These are phyloP conservation scores for Taiozyma sp. DNA, from an alignment of 1,139 yeast species.

Conservation along the genomic window DNA sequence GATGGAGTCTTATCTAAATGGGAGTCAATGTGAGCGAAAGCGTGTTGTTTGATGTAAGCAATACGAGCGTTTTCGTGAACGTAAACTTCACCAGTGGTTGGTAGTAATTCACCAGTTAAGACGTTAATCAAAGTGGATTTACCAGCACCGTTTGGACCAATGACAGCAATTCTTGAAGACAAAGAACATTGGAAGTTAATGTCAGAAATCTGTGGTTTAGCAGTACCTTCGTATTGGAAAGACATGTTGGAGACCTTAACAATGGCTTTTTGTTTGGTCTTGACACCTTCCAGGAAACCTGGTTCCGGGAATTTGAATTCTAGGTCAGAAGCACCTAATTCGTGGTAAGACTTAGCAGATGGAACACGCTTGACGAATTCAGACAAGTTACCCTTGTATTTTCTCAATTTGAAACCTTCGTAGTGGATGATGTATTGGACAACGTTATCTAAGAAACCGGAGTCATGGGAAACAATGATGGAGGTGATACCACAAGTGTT, in stretches of 20 bases:
- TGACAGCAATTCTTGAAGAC: conserved; percentile 99
- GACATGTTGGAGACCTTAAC: conserved; percentile 95
- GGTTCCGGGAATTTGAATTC: conserved; percentile 99
- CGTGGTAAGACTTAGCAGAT: conserved; percentile 97
- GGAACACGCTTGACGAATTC: conserved; percentile 99
- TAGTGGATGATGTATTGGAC: conserved; percentile 98
- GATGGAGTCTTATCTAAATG: conserved; percentile 99
- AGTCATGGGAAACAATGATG: conserved; percentile 97
- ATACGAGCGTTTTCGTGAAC: conserved; percentile 99
- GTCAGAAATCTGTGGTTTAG: conserved; percentile 88
- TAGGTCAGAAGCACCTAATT: conserved; percentile 95
- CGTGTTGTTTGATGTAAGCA: conserved; percentile 99
- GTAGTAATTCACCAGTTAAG: conserved; percentile 98
- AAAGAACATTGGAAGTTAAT: conserved; percentile 98
- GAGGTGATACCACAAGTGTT: conserved; percentile 97
- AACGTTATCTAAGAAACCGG: conserved; percentile 98
- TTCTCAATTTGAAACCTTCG: conserved; percentile 99
- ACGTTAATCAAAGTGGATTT: conserved; percentile 97
- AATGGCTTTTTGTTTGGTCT: conserved; percentile 99
- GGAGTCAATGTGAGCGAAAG: conserved; percentile 98
- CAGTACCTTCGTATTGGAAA: conserved; percentile 99
- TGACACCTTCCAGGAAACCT: conserved; percentile 99
- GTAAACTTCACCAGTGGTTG: conserved; percentile 97
- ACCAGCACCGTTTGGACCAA: conserved; percentile 99
- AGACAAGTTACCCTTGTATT: conserved; percentile 99